Conservation (phyloP, 371 early-diverging fungal species). For the Mortierella polycephala region DNA sequence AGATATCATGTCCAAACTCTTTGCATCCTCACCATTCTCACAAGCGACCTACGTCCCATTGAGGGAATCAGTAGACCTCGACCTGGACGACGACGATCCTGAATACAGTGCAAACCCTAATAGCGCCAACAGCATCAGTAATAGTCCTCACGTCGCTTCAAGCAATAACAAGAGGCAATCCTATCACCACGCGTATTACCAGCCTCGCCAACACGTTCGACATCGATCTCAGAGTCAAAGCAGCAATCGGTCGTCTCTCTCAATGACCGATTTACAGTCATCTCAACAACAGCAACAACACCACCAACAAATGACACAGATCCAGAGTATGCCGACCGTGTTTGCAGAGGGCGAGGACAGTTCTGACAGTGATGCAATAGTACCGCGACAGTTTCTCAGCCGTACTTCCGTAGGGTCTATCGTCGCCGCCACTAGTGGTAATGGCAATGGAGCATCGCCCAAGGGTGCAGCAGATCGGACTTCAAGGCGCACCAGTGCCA, state of each 20-base stretch:
- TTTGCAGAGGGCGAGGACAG: too few species aligned
- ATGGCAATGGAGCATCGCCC: not conserved
- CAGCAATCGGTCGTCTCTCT: constrained; percentile 17
- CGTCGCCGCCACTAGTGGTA: not conserved
- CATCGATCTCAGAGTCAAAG: constrained; percentile 38
- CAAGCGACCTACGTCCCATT: constrained; percentile 41
- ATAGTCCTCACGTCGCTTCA: constrained; percentile 1
- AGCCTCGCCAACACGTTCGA: constrained; percentile 17
- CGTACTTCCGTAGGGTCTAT: not conserved
- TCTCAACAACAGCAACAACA: constrained; percentile 7
- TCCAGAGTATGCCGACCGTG: too few species aligned
- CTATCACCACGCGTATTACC: constrained; percentile 6
- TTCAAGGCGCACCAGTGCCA: constrained; percentile 9
- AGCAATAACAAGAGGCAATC: not conserved
- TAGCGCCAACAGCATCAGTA: not conserved
- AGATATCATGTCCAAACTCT: constrained; percentile 31
- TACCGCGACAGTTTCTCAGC: not conserved
- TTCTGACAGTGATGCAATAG: too few species aligned
- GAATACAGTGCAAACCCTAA: not conserved
- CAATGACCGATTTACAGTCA: constrained; percentile 3
- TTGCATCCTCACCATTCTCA: constrained; percentile 33
- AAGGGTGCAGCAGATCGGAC: constrained; percentile 1
- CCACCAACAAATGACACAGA: not conserved
- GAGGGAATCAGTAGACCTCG: constrained; percentile 19
- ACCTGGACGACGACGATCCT: constrained; percentile 30